Percentiles rank a stretch among this genome's conserved stretches.
Evolutionary conservation across 495 filamentous ascomycete genomes (phyloP).

Genomic region (Chlorociboria aeruginascens): DNA sequence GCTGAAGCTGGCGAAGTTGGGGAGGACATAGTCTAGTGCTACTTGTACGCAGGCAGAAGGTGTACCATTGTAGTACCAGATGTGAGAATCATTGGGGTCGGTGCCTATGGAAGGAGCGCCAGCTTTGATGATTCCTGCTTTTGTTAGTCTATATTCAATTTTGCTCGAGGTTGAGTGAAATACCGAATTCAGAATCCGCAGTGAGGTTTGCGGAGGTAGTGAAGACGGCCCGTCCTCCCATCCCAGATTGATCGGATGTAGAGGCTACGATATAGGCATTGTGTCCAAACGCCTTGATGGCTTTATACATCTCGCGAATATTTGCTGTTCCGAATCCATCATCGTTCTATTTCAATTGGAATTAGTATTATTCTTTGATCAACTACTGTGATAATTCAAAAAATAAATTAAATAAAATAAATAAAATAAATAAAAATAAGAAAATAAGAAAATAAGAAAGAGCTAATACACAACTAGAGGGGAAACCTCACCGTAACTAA

Average conservation of each 20-base stretch:
- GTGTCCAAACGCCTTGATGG: conserved; percentile 26
- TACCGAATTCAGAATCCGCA: conserved; percentile 10
- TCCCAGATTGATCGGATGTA: conserved; percentile 16
- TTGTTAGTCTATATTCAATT: not conserved
- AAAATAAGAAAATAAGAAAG: no score
- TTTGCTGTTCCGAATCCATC: conserved; percentile 33
- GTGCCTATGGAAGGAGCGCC: conserved; percentile 19
- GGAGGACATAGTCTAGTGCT: conserved; percentile 38
- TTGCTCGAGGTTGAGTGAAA: not conserved
- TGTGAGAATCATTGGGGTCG: conserved; percentile 28
- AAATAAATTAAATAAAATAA: no score
- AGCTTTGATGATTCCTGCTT: conserved; percentile 21
- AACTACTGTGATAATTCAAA: no score
- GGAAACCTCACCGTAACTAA: no score
- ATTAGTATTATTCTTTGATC: no score
- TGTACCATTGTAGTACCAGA: conserved; percentile 38
- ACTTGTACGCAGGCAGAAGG: conserved; percentile 26
- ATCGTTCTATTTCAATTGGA: conserved; percentile 20
- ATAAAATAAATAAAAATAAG: no score
- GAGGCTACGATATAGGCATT: conserved; percentile 27
- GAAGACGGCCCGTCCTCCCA: conserved; percentile 20
- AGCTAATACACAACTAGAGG: no score
- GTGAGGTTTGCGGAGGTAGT: conserved; percentile 21
- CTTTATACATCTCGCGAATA: conserved; percentile 30
- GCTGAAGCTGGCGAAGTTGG: conserved; percentile 27